These are phyloP conservation scores for Tetrahymena thermophila DNA, from an alignment of 73 alveolate genomes.

Conservation along the genomic window DNA sequence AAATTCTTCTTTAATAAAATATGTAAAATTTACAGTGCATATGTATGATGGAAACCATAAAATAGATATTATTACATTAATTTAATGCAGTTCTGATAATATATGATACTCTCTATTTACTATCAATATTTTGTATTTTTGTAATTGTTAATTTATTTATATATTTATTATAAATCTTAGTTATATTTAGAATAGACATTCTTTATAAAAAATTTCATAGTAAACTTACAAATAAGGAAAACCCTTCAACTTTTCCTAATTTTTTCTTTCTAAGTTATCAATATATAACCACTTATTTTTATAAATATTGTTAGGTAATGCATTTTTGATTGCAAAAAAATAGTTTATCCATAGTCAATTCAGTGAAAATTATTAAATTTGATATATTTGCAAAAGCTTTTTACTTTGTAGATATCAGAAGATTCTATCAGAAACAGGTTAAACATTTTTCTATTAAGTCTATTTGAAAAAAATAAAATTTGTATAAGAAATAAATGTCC, in stretches of 20 bases:
- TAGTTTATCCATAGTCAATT: too few species aligned
- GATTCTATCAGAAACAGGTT: neutral
- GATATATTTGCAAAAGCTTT: neutral
- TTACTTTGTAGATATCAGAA: neutral
- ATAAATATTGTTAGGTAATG: too few species aligned
- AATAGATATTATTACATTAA: neutral
- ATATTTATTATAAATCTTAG: too few species aligned
- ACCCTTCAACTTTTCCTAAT: neutral
- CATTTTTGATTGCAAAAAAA: too few species aligned
- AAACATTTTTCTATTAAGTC: neutral
- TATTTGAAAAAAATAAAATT: too few species aligned
- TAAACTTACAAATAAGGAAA: neutral
- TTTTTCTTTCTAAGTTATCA: neutral
- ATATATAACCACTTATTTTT: too few species aligned
- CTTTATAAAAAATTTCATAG: neutral
- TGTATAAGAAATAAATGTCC: neutral
- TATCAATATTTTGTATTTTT: neutral
- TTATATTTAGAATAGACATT: neutral
- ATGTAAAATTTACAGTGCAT: neutral
- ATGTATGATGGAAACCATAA: neutral
- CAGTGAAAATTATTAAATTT: neutral
- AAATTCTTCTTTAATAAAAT: neutral
- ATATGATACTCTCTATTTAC: neutral
- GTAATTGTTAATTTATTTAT: neutral
- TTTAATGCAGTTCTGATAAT: neutral